Evolutionary conservation across 2,329 filamentous ascomycete species (phyloP).

Genomic region (Talaromyces sp.): DNA sequence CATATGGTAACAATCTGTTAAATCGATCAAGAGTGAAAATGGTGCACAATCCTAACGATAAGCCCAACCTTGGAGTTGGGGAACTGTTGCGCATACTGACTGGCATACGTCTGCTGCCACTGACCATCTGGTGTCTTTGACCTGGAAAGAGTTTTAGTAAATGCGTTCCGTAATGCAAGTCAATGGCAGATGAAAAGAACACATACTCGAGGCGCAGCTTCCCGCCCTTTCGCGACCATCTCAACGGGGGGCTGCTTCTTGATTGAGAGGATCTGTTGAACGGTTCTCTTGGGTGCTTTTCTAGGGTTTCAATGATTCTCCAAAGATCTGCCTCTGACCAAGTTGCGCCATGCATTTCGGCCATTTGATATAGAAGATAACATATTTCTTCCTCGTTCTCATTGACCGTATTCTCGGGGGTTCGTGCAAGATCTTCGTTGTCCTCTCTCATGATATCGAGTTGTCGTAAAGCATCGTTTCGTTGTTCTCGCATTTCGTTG

Average conservation of each 20-base stretch:
- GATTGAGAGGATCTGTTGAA: not conserved
- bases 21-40: not conserved
- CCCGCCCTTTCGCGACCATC: not conserved
- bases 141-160: not conserved
- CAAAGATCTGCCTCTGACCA: not conserved
- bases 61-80: not conserved
- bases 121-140: not conserved
- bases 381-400: not conserved
- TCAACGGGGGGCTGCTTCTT: not conserved
- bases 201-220: not conserved
- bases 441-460: not conserved
- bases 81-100: not conserved
- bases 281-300: not conserved
- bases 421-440: not conserved
- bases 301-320: not conserved
- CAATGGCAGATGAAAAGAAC: not conserved
- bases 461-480: too few species aligned
- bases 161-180: not conserved
- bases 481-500: not conserved
- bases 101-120: not conserved
- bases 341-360: not conserved
- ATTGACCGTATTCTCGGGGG: not conserved
- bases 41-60: not conserved
- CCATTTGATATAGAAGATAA: not conserved
- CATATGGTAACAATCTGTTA: not conserved